Conservation (phyloP, 352 stramenopile species). For the Pythium aquatile region DNA sequence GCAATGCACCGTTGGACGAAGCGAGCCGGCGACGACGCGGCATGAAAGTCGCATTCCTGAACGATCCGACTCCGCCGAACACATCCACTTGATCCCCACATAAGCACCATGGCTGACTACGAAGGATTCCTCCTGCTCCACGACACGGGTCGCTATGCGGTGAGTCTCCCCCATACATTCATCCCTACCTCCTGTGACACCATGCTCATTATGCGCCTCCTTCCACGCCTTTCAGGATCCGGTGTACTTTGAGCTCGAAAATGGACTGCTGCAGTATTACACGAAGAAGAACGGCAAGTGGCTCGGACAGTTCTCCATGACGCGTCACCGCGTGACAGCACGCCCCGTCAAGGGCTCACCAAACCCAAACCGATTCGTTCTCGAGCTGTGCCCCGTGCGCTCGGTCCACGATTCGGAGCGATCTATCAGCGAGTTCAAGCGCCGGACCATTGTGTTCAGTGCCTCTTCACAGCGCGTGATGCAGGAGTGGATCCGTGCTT, state of each 20-base stretch:
- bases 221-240: slow-evolving; percentile 32
- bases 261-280: slow-evolving; percentile 73
- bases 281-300: slow-evolving; percentile 66
- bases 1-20: not conserved
- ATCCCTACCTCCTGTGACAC: not conserved
- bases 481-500: slow-evolving; percentile 60
- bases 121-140: slow-evolving; percentile 79
- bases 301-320: slow-evolving; percentile 72
- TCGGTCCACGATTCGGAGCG: slow-evolving; percentile 77
- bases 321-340: slow-evolving; percentile 60
- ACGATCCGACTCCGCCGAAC: not conserved
- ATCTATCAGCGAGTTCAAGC: slow-evolving; percentile 62
- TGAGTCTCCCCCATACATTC: not conserved
- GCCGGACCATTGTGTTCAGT: slow-evolving; percentile 51
- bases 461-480: slow-evolving; percentile 47
- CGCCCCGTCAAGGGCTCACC: slow-evolving; percentile 38
- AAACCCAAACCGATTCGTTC: slow-evolving; percentile 64
- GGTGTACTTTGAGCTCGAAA: slow-evolving; percentile 75
- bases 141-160: slow-evolving; percentile 35
- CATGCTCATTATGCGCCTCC: not conserved
- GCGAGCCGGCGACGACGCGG: not conserved
- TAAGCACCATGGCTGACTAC: slow-evolving; percentile 67
- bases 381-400: slow-evolving; percentile 71
- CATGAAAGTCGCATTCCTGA: slow-evolving; percentile 1
- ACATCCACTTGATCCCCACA: not conserved